Base-by-base conservation (phyloP, 75 land plant genomes). In the Sequoia sempervirens region DNA sequence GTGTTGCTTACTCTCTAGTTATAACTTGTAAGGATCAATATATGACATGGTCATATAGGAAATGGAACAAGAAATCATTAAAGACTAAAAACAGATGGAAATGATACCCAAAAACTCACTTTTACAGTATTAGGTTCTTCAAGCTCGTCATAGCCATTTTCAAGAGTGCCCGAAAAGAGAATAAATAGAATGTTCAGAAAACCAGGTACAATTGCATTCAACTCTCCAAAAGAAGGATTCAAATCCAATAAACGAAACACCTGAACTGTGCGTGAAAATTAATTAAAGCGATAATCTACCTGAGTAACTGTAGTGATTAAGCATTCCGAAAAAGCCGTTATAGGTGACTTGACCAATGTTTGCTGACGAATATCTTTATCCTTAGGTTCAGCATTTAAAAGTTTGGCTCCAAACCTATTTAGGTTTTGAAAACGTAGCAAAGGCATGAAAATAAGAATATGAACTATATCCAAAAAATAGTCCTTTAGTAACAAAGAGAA, bases 331-430 rank as follows among this genome's bases (percentile, higher is more conserved):
- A 93, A 85, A 52, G 84, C 82, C 78, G 88, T 90, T 41, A 87
- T 80, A 82, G 99, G 91, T 12, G 99, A 87, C 12, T 82, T 87
- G 15, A 88, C 82, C 64, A 93, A 84, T 14, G 92, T 69, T 83
- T 96, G 98, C 91, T 95, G 93, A 66, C 98, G 94, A 58, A 94
- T 95, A 70, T 93, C 89, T 85, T 94, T 90, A 86, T 94, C 92
- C 69, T 94, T 98, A 56, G 93, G 86, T 88, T 96, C 95, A 87
- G 94, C 84, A 80, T 92, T 93, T 64, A 93, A 86, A 46, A 96
- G 84, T 81, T 97, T 97, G 74, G 93, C 99, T 87, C 91, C 95
- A 83, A 96, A 91, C 80, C 99, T 97, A 40, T 2, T 37, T 75
- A 40, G 18, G 37, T 20, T 37, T 37, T 8, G 2, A 14, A 34